Evolutionary conservation across 768 basidiomycete species (phyloP).

Genomic region (Rhodocollybia butyracea): DNA sequence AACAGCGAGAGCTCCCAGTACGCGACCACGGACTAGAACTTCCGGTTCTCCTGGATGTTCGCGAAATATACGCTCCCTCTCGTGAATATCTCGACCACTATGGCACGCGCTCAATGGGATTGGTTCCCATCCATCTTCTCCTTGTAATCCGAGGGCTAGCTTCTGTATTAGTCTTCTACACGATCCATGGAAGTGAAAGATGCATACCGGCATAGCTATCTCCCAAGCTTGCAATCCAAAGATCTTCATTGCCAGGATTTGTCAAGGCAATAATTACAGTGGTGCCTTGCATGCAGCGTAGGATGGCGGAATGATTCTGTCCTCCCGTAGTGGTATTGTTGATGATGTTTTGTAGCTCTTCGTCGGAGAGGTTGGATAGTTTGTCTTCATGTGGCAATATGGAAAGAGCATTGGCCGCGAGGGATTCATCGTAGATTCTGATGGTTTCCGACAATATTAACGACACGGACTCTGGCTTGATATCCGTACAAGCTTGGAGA

Average conservation of each 20-base stretch:
- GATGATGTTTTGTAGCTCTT: constrained; percentile 35
- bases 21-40: constrained; percentile 39
- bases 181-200: neutral
- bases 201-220: constrained; percentile 50
- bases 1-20: constrained; percentile 55
- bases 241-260: constrained; percentile 36
- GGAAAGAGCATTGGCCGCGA: constrained; percentile 33
- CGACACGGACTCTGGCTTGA: constrained; percentile 28
- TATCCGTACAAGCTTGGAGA: constrained; percentile 17
- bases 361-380: constrained; percentile 31
- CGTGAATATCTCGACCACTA: constrained; percentile 41
- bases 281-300: constrained; percentile 50
- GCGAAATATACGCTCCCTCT: constrained; percentile 34
- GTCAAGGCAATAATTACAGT: constrained; percentile 47
- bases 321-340: constrained; percentile 29
- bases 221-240: constrained; percentile 57
- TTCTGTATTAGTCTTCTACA: neutral
- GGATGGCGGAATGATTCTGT: constrained; percentile 28
- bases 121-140: constrained; percentile 32
- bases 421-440: constrained; percentile 30
- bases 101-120: constrained; percentile 44
- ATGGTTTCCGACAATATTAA: constrained; percentile 25
- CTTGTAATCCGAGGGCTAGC: constrained; percentile 1
- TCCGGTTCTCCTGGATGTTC: constrained; percentile 50
- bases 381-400: constrained; percentile 38